Conservation (phyloP, 129 eudicot genomes). For the Saposhnikovia divaricata region DNA sequence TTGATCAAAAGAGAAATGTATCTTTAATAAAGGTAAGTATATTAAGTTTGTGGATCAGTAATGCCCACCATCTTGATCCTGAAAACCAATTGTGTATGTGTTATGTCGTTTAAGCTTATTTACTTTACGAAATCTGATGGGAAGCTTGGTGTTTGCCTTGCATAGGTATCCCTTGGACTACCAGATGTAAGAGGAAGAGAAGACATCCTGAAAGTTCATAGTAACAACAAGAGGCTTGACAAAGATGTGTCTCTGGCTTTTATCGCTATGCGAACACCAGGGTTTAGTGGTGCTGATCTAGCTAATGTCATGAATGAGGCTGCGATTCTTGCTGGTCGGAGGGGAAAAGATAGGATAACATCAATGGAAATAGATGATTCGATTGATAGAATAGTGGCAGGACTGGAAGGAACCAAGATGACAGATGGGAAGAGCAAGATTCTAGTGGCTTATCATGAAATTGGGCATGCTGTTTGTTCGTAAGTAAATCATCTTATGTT, state of each 20-base stretch:
- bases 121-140: background rate
- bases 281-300: slow-evolving; percentile 82
- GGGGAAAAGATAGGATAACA: slow-evolving; percentile 59
- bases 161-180: slow-evolving; percentile 60
- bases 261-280: slow-evolving; percentile 76
- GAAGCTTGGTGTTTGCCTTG: background rate
- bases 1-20: background rate
- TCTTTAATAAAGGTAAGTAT: background rate
- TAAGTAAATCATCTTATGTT: slow-evolving; percentile 28
- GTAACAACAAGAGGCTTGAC: slow-evolving; percentile 63
- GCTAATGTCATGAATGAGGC: slow-evolving; percentile 94
- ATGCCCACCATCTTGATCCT: slow-evolving; percentile 5
- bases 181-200: slow-evolving; percentile 90
- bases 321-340: slow-evolving; percentile 77
- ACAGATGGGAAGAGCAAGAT: slow-evolving; percentile 86
- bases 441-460: slow-evolving; percentile 76
- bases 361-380: slow-evolving; percentile 68
- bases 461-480: slow-evolving; percentile 81
- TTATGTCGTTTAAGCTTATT: background rate
- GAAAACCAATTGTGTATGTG: no score
- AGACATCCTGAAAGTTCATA: slow-evolving; percentile 64
- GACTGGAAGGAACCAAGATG: slow-evolving; percentile 83
- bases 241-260: slow-evolving; percentile 47
- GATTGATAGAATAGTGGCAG: slow-evolving; percentile 73
- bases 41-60: background rate